Evolutionary conservation across 176 grass and related monocot genomes (phyloP).

Genomic region (Alloteropsis semialata): DNA sequence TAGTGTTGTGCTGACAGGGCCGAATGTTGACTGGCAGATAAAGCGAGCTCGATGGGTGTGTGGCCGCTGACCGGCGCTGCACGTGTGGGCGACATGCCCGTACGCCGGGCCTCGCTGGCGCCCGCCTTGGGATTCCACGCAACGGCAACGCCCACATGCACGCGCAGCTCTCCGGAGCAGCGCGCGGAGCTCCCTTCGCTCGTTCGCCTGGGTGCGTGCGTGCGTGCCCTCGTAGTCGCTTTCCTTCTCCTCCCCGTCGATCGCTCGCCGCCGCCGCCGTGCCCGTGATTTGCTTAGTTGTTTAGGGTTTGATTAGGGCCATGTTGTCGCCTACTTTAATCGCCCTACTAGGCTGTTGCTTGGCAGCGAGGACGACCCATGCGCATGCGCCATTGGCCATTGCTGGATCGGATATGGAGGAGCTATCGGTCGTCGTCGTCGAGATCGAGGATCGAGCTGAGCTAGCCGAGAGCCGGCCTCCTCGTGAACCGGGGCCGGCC

Average conservation of each 20-base stretch:
- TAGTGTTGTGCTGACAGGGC: background rate
- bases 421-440: too few relatives aligned
- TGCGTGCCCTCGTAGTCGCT: too few relatives aligned
- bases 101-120: constrained; percentile 35
- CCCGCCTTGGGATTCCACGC: constrained; percentile 42
- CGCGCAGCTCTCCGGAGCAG: too few relatives aligned
- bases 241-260: background rate
- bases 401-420: too few relatives aligned
- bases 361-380: background rate
- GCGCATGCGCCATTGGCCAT: background rate
- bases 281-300: background rate
- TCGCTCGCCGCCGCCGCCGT: background rate
- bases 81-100: constrained; percentile 42
- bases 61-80: background rate
- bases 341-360: background rate
- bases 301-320: background rate
- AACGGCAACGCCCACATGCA: constrained; percentile 25
- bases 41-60: background rate
- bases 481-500: background rate
- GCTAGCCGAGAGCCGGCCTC: background rate
- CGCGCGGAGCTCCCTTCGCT: background rate
- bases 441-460: too few relatives aligned
- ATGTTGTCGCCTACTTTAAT: constrained; percentile 15
- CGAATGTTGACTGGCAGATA: background rate
- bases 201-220: too few relatives aligned